Evolutionary conservation across 176 grass and related monocot species (phyloP).

Genomic region (Musa beccarii): DNA sequence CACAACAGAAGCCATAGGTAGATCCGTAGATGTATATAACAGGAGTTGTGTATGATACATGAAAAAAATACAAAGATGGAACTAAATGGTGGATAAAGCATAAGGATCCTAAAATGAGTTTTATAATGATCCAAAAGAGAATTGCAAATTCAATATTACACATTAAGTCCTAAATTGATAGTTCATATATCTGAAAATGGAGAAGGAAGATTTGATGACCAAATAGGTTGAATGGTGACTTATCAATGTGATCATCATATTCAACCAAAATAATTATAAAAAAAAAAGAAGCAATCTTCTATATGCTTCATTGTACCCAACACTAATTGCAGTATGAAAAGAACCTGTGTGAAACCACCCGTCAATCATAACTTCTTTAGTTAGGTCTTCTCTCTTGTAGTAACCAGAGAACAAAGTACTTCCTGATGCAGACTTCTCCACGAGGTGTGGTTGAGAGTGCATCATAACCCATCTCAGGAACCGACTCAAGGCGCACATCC

Average conservation of each 20-base stretch:
- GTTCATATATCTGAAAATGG: no score
- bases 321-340: background rate
- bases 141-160: no score
- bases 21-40: no score
- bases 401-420: constrained; percentile 73
- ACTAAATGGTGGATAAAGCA: background rate
- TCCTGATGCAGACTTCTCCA: constrained; percentile 81
- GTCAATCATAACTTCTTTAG: constrained; percentile 69
- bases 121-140: no score
- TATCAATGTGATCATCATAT: background rate
- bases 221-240: background rate
- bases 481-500: constrained; percentile 67
- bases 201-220: background rate
- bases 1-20: no score
- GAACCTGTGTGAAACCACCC: constrained; percentile 99
- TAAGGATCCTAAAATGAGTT: background rate
- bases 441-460: constrained; percentile 49
- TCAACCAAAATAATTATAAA: constrained; percentile 11
- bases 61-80: background rate
- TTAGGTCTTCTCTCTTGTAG: constrained; percentile 78
- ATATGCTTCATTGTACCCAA: no score
- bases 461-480: constrained; percentile 89
- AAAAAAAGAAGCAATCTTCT: no score
- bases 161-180: no score
- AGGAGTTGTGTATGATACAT: no score